phyloP scores from a whole-genome alignment of 805 yeast genomes.

The Yarrowia sp. region DNA sequence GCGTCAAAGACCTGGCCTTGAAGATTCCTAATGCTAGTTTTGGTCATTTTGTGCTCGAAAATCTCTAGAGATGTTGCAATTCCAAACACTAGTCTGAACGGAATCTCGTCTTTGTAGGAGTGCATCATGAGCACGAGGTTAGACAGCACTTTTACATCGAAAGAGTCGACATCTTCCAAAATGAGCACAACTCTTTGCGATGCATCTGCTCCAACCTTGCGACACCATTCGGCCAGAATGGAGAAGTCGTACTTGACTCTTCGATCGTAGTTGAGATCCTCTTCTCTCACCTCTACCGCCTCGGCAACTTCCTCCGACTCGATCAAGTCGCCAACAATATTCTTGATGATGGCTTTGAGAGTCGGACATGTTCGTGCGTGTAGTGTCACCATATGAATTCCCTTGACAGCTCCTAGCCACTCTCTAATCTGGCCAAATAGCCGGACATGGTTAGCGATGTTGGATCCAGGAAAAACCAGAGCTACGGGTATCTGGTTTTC shows the following conservation, averaged over 20 bases:
- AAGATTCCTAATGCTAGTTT: conserved; percentile 32
- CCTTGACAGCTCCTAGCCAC: background rate
- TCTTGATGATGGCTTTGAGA: conserved; percentile 36
- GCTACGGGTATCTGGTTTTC: conserved; percentile 33
- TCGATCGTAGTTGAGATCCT: conserved; percentile 33
- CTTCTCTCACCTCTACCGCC: conserved; percentile 28
- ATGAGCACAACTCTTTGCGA: conserved; percentile 30
- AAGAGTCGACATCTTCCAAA: conserved; percentile 42
- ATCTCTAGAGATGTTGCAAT: conserved; percentile 40
- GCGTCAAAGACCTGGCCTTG: conserved; percentile 34
- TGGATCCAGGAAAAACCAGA: conserved; percentile 37
- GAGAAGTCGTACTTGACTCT: conserved; percentile 41
- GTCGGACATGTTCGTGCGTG: conserved; percentile 40
- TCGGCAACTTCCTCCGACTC: conserved; percentile 27
- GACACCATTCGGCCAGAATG: conserved; percentile 39
- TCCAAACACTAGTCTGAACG: conserved; percentile 38
- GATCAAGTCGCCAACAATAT: conserved; percentile 37
- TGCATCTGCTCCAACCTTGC: background rate
- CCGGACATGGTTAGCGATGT: conserved; percentile 38
- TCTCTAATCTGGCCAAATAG: conserved; percentile 33
- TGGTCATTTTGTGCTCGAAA: conserved; percentile 38
- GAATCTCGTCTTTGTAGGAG: conserved; percentile 36
- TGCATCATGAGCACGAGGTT: conserved; percentile 37
- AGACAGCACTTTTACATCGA: conserved; percentile 35
- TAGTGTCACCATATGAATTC: conserved; percentile 32